A percentile compares a stretch with the other conserved stretches of the same genome.
Evolutionary conservation across 2,329 filamentous ascomycete species (phyloP).

Genomic region (Verticillium dahliae): DNA sequence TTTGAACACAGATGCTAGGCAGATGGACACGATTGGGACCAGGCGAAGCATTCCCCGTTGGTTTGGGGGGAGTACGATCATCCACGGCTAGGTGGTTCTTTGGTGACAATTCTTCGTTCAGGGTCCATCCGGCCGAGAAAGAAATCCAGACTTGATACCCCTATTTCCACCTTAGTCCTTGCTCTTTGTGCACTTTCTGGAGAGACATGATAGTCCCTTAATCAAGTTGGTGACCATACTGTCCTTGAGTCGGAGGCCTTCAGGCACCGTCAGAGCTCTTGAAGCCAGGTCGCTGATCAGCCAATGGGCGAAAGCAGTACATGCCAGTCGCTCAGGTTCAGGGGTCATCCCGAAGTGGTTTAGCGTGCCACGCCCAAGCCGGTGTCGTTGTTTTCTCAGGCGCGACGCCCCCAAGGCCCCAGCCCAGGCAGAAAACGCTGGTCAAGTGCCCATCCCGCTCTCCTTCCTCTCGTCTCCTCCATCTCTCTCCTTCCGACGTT

Average conservation of each 20-base stretch:
- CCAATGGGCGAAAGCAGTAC: neutral
- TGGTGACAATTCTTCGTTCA: too few relatives aligned
- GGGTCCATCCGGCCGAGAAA: too few relatives aligned
- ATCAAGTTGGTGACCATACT: neutral
- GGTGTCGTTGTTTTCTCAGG: neutral
- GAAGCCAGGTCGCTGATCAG: neutral
- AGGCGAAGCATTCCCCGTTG: too few relatives aligned
- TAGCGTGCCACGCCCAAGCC: neutral
- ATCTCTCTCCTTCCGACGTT: neutral
- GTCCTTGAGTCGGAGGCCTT: neutral
- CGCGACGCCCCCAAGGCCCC: neutral
- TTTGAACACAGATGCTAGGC: too few relatives aligned
- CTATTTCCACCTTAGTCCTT: neutral
- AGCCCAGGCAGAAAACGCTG: slow-evolving; percentile 3
- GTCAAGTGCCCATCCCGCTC: neutral
- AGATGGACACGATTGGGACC: too few relatives aligned
- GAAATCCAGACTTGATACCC: too few relatives aligned
- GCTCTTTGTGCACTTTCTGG: neutral
- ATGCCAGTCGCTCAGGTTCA: neutral
- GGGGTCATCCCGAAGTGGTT: neutral
- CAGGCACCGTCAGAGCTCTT: neutral
- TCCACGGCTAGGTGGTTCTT: too few relatives aligned
- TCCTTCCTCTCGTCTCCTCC: neutral
- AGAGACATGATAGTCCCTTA: neutral
- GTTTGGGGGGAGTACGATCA: too few relatives aligned